Percentiles rank a stretch among this genome's conserved stretches.
Evolutionary conservation across 1,284 basidiomycete genomes (phyloP).

Genomic region (Rhodotorula sp.): DNA sequence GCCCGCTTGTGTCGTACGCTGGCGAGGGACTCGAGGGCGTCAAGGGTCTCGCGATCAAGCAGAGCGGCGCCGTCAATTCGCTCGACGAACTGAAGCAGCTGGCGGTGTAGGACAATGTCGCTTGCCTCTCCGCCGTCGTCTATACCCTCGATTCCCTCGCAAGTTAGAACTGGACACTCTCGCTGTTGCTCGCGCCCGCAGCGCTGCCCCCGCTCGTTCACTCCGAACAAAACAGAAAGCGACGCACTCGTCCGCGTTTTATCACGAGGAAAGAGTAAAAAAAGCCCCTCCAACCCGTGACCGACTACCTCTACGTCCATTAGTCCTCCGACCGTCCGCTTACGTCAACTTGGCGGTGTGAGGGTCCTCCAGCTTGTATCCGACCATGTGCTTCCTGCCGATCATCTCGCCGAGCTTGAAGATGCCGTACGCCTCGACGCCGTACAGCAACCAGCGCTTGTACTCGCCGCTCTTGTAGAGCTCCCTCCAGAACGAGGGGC

Average conservation of each 20-base stretch:
- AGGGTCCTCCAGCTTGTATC: slow-evolving; percentile 60
- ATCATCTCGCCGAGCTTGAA: slow-evolving; percentile 92
- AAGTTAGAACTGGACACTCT: neutral
- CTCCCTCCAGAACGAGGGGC: slow-evolving; percentile 68
- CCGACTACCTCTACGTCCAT: too few species aligned
- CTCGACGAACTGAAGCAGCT: slow-evolving; percentile 40
- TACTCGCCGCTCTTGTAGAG: slow-evolving; percentile 71
- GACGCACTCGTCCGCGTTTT: neutral
- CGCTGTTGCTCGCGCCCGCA: neutral
- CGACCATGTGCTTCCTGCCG: slow-evolving; percentile 64
- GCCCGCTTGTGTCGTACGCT: slow-evolving; percentile 81
- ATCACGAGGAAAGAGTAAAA: neutral
- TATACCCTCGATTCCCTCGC: neutral
- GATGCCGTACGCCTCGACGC: slow-evolving; percentile 81
- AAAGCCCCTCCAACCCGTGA: too few species aligned
- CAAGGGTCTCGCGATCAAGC: slow-evolving; percentile 67
- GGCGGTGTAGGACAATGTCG: neutral
- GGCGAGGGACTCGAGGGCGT: slow-evolving; percentile 84
- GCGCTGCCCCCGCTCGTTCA: neutral
- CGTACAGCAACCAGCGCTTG: slow-evolving; percentile 73
- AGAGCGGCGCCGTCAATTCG: slow-evolving; percentile 49
- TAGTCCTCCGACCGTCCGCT: too few species aligned
- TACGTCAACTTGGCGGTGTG: neutral
- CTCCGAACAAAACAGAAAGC: neutral
- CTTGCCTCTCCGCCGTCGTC: neutral